A percentile compares a stretch with the other conserved stretches of the same genome.
Conservation (phyloP, 768 basidiomycete genomes). For the Pisolithus tinctorius region DNA sequence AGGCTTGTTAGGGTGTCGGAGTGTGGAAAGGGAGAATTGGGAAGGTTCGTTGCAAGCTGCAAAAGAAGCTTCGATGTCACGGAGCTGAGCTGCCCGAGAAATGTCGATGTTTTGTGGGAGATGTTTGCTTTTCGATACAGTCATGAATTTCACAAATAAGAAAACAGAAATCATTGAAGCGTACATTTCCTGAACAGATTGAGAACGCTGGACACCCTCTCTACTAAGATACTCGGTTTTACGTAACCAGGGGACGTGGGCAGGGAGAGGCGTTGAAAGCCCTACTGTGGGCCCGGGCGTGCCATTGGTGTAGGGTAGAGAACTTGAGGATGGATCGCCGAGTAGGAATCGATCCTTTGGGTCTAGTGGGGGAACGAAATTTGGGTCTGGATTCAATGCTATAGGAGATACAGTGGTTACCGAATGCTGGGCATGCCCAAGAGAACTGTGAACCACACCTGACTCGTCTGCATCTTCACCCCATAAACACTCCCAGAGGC, state of each 20-base stretch:
- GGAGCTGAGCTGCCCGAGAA: conserved; percentile 66
- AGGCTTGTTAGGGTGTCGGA: conserved; percentile 78
- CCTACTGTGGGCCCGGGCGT: conserved; percentile 29
- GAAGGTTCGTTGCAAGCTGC: conserved; percentile 45
- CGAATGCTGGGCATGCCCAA: neutral
- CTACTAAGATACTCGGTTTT: conserved; percentile 86
- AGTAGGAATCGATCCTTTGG: conserved; percentile 74
- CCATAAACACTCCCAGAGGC: conserved; percentile 78
- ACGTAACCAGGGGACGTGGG: conserved; percentile 83
- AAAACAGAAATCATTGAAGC: conserved; percentile 14
- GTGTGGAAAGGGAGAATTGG: conserved; percentile 46
- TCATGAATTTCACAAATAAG: neutral
- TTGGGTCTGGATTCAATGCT: conserved; percentile 63
- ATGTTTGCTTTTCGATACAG: conserved; percentile 37
- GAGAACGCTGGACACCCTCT: conserved; percentile 42
- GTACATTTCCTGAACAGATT: conserved; percentile 48
- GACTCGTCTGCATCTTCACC: conserved; percentile 69
- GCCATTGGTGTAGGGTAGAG: conserved; percentile 37
- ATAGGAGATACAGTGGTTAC: neutral
- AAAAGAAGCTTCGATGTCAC: conserved; percentile 76
- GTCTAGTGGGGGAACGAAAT: conserved; percentile 55
- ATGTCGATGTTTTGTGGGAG: conserved; percentile 53
- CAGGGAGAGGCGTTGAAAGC: conserved; percentile 39
- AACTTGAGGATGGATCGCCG: conserved; percentile 50
- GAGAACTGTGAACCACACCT: conserved; percentile 32